Evolutionary conservation across 2,329 filamentous ascomycete species (phyloP).

Genomic region (Ciborinia camelliae): DNA sequence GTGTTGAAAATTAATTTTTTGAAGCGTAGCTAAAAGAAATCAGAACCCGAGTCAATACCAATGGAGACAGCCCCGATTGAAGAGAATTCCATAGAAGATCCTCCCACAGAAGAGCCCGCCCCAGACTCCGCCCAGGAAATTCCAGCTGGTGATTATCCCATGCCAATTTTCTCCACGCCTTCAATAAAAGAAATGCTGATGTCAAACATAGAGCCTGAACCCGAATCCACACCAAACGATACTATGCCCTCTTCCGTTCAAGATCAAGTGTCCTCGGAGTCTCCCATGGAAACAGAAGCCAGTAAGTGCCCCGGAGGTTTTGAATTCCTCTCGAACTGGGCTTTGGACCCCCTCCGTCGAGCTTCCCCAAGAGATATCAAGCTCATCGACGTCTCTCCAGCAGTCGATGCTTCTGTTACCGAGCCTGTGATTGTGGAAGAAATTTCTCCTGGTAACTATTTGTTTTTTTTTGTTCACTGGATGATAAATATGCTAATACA

Average conservation of each 20-base stretch:
- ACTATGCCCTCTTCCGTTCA: neutral
- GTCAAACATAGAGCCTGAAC: neutral
- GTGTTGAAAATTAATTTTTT: neutral
- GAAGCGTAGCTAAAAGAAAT: neutral
- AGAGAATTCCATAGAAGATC: neutral
- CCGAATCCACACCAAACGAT: neutral
- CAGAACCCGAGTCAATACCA: neutral
- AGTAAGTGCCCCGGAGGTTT: slow-evolving; percentile 5
- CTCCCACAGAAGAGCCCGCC: neutral
- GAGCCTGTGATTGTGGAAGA: neutral
- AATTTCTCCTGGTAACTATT: neutral
- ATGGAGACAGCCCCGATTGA: neutral
- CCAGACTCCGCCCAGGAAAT: neutral
- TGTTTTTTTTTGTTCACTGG: neutral
- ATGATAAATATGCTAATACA: slow-evolving; percentile 9
- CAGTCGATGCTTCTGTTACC: neutral
- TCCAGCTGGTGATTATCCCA: neutral
- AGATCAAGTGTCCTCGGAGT: neutral
- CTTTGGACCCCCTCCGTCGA: neutral
- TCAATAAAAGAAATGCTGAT: neutral
- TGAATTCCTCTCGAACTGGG: neutral
- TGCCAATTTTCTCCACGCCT: neutral
- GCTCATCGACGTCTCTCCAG: neutral
- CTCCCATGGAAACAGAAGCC: neutral
- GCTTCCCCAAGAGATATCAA: neutral